Base-by-base conservation (phyloP, 2,329 filamentous ascomycete genomes). In the Mycogone perniciosa region DNA sequence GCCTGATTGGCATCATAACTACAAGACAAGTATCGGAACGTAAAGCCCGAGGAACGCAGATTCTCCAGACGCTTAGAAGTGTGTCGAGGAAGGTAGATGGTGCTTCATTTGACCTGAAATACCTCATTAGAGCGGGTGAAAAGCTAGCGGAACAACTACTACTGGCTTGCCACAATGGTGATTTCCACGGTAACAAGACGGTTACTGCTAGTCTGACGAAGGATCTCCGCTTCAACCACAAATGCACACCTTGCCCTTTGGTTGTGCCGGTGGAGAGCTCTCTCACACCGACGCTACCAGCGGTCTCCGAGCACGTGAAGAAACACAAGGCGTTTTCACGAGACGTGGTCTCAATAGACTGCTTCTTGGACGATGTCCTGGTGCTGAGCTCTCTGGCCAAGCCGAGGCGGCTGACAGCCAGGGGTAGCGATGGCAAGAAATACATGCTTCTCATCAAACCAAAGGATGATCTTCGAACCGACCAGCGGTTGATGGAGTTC, bases 401-500 rank as follows among this genome's bases (percentile, higher is more conserved):
- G 59, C 93, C 95, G 9, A 84, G 92, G 46, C 93, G 92, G 59
- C 81, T 99, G 49, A 93, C 84, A 11, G 88, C 93, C 6, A 81
- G 88, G 49, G 93, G 92, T 0, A 92, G 88, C 0, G 90, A 99
- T 67, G 93, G 95, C 6, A 86, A 86, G 52, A 78, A 79, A 13
- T 99, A 99, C 66, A 88, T 89, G 57, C 80, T 99, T 6, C 78
- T 99, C 50, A 95, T 95, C 74, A 99, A 99, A 64, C 95, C 93
- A 7, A 97, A 97, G 67, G 93, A 99, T 65, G 95, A 99, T 66
- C 79, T 99, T 27, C 86, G 93, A 46, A 99, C 95, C 58, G 95
- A 99, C 62, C 92, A 97, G 67, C 89, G 93, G 46, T 82, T 99
- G 20, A 99, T 99, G 91, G 95, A 99, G 65, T 99, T 99, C 75